These are phyloP conservation scores for Chlorella sp. DNA, from an alignment of 139 green algal species.

Conservation along the genomic window DNA sequence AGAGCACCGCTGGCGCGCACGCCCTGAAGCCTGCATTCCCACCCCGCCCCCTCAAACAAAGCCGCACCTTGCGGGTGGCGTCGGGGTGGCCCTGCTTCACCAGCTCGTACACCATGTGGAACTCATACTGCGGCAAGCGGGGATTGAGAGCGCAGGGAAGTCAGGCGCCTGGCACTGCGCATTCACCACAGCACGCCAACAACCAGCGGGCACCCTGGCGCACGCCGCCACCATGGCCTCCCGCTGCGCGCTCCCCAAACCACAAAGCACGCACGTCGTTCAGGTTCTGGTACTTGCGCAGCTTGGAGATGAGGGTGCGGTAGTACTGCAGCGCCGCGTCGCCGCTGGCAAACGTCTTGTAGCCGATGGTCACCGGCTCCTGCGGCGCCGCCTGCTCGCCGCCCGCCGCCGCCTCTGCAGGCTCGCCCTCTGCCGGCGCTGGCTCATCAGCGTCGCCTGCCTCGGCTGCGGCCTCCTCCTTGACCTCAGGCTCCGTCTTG, in stretches of 20 bases:
- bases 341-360: slow-evolving; percentile 60
- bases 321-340: slow-evolving; percentile 55
- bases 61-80: slow-evolving; percentile 62
- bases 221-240: background rate
- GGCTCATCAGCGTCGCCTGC: background rate
- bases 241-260: background rate
- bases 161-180: background rate
- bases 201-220: background rate
- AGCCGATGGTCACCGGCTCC: slow-evolving; percentile 63
- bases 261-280: slow-evolving; percentile 67
- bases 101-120: slow-evolving; percentile 70
- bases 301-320: slow-evolving; percentile 43
- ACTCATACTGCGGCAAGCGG: slow-evolving; percentile 71
- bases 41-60: too few species aligned
- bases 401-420: background rate
- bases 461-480: background rate
- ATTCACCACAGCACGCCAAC: too few species aligned
- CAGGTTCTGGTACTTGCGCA: slow-evolving; percentile 56
- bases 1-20: too few species aligned
- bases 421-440: background rate
- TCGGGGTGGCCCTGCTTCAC: slow-evolving; percentile 74
- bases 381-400: background rate
- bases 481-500: background rate
- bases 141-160: background rate
- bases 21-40: too few species aligned